These are phyloP conservation scores for Huiozyma naganishii DNA, from an alignment of 805 yeast genomes.

Conservation along the genomic window DNA sequence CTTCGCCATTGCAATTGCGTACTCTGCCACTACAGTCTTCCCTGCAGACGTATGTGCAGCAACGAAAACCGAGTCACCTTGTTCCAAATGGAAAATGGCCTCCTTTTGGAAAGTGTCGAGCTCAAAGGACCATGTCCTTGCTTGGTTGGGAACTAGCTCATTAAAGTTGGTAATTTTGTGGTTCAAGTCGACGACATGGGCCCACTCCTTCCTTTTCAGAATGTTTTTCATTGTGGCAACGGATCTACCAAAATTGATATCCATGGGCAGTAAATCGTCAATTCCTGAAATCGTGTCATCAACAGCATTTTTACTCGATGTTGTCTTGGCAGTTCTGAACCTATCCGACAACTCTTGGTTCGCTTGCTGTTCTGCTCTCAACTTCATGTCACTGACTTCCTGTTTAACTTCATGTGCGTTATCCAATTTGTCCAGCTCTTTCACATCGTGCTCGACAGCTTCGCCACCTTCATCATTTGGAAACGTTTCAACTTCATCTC, in stretches of 20 bases:
- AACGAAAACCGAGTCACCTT: slow-evolving; percentile 96
- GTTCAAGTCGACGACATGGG: slow-evolving; percentile 83
- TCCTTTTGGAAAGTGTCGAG: slow-evolving; percentile 93
- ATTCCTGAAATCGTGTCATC: slow-evolving; percentile 19
- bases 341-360: slow-evolving; percentile 3
- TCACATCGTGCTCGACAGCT: slow-evolving; percentile 13
- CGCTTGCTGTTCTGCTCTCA: slow-evolving; percentile 11
- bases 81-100: slow-evolving; percentile 91
- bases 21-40: slow-evolving; percentile 95
- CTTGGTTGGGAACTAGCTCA: slow-evolving; percentile 87
- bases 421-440: slow-evolving; percentile 22
- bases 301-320: slow-evolving; percentile 4
- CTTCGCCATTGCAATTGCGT: slow-evolving; percentile 93
- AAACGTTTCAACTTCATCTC: slow-evolving; percentile 5
- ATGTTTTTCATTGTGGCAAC: slow-evolving; percentile 13
- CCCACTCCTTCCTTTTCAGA: slow-evolving; percentile 61
- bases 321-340: slow-evolving; percentile 6
- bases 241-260: slow-evolving; percentile 37
- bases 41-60: slow-evolving; percentile 99
- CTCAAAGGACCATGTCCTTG: slow-evolving; percentile 89
- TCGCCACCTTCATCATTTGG: slow-evolving; percentile 3
- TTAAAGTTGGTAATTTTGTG: slow-evolving; percentile 75
- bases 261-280: slow-evolving; percentile 41
- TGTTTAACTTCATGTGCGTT: slow-evolving; percentile 27
- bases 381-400: slow-evolving; percentile 30